phyloP scores from a whole-genome alignment of 2,329 filamentous ascomycete species.

The Diaporthe sp. region DNA sequence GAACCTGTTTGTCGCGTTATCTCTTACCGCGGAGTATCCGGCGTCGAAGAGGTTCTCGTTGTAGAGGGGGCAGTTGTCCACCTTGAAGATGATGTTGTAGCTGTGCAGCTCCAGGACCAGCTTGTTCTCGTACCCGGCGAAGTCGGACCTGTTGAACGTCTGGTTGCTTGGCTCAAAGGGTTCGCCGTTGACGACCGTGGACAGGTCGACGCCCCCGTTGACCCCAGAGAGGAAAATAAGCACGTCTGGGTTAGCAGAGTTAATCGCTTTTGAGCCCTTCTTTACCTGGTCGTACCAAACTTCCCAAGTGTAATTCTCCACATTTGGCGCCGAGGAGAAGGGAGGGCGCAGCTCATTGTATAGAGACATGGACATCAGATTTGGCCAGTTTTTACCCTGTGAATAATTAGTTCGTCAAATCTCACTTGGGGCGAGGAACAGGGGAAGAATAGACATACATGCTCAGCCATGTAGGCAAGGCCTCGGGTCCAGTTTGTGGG shows the following conservation, averaged over 20 bases:
- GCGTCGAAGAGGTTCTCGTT: slow-evolving; percentile 61
- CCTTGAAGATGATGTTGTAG: slow-evolving; percentile 63
- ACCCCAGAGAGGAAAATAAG: slow-evolving; percentile 73
- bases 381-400: slow-evolving; percentile 62
- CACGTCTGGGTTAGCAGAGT: slow-evolving; percentile 63
- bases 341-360: slow-evolving; percentile 68
- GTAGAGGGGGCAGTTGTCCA: slow-evolving; percentile 62
- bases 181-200: slow-evolving; percentile 63
- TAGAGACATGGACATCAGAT: slow-evolving; percentile 63
- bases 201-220: slow-evolving; percentile 68
- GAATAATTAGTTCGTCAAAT: slow-evolving; percentile 42
- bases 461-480: slow-evolving; percentile 70
- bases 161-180: slow-evolving; percentile 61
- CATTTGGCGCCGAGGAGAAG: slow-evolving; percentile 44
- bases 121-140: slow-evolving; percentile 65
- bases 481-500: slow-evolving; percentile 73
- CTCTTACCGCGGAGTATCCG: slow-evolving; percentile 65
- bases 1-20: slow-evolving; percentile 47
- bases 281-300: slow-evolving; percentile 67
- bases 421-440: slow-evolving; percentile 32
- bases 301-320: slow-evolving; percentile 67
- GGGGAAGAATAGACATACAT: slow-evolving; percentile 56
- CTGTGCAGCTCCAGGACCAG: slow-evolving; percentile 74
- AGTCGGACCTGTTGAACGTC: slow-evolving; percentile 61
- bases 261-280: slow-evolving; percentile 63